These are phyloP conservation scores for Leccinum sublutescens DNA, from an alignment of 768 basidiomycete species.

Conservation along the genomic window DNA sequence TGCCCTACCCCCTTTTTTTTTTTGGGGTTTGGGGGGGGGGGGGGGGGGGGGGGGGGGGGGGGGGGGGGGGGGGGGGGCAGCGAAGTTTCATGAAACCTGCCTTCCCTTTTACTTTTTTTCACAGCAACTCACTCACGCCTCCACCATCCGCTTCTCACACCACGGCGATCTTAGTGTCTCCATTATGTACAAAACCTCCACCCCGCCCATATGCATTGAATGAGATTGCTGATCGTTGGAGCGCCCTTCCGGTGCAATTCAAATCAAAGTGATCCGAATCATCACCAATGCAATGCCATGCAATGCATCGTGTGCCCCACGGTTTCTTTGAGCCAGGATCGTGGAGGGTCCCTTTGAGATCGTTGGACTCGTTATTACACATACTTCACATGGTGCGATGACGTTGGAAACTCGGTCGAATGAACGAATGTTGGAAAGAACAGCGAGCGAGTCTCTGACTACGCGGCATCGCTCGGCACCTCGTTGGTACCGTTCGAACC, in stretches of 20 bases:
- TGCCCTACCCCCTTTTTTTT: no score
- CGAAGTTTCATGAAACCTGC: slow-evolving; percentile 7
- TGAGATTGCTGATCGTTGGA: not conserved
- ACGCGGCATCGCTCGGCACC: not conserved
- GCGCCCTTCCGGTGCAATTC: not conserved
- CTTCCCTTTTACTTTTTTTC: not conserved
- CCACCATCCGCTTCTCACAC: slow-evolving; percentile 25
- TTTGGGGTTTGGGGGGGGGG: no score
- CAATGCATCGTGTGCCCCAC: not conserved
- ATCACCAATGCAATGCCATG: not conserved
- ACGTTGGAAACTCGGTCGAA: not conserved
- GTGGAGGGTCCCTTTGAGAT: not conserved
- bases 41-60: no score
- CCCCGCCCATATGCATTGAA: not conserved
- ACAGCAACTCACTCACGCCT: slow-evolving; percentile 9
- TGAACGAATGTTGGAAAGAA: not conserved
- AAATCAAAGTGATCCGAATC: not conserved
- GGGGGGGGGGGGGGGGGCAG: not conserved
- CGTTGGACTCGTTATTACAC: not conserved
- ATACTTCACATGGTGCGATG: not conserved
- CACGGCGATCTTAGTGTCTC: slow-evolving; percentile 19
- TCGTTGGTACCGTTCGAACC: not conserved
- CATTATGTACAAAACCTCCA: slow-evolving; percentile 15
- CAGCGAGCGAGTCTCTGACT: not conserved
- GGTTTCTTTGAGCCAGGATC: not conserved